A percentile compares a stretch with the other conserved stretches of the same genome.
Conservation (phyloP, 108 stramenopile genomes). For the Skeletonema marinoi region DNA sequence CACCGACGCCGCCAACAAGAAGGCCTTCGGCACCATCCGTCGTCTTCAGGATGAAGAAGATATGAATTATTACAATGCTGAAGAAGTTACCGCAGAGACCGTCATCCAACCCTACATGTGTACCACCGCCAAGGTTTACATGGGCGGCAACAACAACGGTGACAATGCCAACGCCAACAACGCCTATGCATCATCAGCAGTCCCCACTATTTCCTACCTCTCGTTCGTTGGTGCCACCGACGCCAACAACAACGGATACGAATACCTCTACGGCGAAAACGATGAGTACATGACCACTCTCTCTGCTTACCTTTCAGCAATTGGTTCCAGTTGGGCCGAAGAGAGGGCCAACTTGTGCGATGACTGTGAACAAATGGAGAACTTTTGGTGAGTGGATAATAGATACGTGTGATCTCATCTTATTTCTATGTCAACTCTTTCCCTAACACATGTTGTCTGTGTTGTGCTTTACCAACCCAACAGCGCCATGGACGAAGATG, state of each 20-base stretch:
- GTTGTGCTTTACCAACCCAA: not conserved
- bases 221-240: not conserved
- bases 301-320: not conserved
- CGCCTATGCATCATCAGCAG: not conserved
- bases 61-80: not conserved
- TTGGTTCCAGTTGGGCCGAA: not conserved
- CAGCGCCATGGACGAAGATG: not conserved
- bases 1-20: not conserved
- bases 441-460: too few relatives aligned
- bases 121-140: not conserved
- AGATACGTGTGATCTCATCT: too few relatives aligned
- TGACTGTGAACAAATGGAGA: not conserved
- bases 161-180: not conserved
- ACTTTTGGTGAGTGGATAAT: not conserved
- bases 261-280: too few relatives aligned
- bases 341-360: not conserved
- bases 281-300: not conserved
- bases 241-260: not conserved
- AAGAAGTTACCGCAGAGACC: not conserved
- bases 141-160: too few relatives aligned
- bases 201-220: not conserved
- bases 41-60: not conserved
- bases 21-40: not conserved
- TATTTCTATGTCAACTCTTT: too few relatives aligned
- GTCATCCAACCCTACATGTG: not conserved